Conservation (phyloP, 257 asterid species). For the Marsdenia floribunda region DNA sequence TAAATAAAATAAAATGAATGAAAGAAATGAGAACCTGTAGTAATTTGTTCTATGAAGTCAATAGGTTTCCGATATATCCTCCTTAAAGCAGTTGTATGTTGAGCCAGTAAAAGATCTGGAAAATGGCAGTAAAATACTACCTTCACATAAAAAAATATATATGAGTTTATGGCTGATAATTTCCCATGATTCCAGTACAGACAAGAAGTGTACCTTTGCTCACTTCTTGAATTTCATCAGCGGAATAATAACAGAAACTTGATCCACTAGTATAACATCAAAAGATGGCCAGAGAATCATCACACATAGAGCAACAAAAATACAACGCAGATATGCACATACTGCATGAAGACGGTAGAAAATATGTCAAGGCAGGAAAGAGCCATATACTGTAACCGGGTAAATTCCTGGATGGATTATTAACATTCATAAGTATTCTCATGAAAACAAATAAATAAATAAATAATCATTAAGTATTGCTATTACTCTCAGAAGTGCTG, state of each 20-base stretch:
- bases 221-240: conserved; percentile 70
- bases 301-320: conserved; percentile 75
- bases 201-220: conserved; percentile 56
- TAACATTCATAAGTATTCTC: conserved; percentile 5
- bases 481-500: neutral
- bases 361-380: conserved; percentile 79
- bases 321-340: conserved; percentile 87
- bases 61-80: conserved; percentile 87
- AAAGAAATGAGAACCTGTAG: conserved; percentile 55
- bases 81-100: conserved; percentile 63
- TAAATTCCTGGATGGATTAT: conserved; percentile 48
- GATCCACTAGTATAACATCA: conserved; percentile 74
- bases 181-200: conserved; percentile 1
- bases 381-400: conserved; percentile 74
- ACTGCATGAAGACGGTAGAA: conserved; percentile 78
- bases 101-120: no score
- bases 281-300: conserved; percentile 62
- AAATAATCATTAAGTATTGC: neutral
- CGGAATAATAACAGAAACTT: no score
- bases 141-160: conserved; percentile 28
- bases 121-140: conserved; percentile 96
- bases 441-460: no score
- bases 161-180: conserved; percentile 12
- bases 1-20: neutral
- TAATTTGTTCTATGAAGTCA: conserved; percentile 73